These are phyloP conservation scores for Pseudoscleropodium purum DNA, from an alignment of 225 moss, liverwort and hornwort genomes.

Conservation along the genomic window DNA sequence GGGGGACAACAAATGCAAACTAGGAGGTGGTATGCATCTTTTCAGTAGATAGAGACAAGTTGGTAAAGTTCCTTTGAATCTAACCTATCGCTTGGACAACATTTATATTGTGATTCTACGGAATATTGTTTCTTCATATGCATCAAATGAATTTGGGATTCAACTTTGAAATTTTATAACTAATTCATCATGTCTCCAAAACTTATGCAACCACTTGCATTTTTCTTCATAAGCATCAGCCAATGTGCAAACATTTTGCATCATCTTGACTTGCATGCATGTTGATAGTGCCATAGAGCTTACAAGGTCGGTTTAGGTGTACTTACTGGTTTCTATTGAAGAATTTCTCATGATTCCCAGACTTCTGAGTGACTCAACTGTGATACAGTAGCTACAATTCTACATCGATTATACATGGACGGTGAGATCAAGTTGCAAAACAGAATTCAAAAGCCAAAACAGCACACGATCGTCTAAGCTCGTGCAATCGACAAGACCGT, in stretches of 20 bases:
- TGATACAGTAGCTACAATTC: background rate
- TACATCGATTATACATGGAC: background rate
- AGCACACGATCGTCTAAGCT: background rate
- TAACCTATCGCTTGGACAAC: background rate
- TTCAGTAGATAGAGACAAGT: too few species aligned
- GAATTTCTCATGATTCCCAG: background rate
- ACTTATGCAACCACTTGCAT: background rate
- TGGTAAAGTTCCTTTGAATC: background rate
- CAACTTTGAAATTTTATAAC: background rate
- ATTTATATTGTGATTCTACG: background rate
- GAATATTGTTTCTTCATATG: background rate
- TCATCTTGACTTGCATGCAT: background rate
- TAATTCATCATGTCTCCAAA: background rate
- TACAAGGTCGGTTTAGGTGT: background rate
- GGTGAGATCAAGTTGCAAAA: background rate
- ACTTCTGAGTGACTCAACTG: background rate
- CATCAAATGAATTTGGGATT: background rate
- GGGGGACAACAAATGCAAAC: too few species aligned
- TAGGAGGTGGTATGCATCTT: too few species aligned
- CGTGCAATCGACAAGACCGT: background rate
- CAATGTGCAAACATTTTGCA: background rate
- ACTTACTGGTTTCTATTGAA: background rate
- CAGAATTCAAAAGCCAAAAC: background rate
- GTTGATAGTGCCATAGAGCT: background rate
- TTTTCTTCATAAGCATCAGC: background rate